A percentile compares a stretch with the other conserved stretches of the same genome.
These are phyloP conservation scores for Trichocladium uniseriatum DNA, from an alignment of 495 filamentous ascomycete genomes.

Conservation along the genomic window DNA sequence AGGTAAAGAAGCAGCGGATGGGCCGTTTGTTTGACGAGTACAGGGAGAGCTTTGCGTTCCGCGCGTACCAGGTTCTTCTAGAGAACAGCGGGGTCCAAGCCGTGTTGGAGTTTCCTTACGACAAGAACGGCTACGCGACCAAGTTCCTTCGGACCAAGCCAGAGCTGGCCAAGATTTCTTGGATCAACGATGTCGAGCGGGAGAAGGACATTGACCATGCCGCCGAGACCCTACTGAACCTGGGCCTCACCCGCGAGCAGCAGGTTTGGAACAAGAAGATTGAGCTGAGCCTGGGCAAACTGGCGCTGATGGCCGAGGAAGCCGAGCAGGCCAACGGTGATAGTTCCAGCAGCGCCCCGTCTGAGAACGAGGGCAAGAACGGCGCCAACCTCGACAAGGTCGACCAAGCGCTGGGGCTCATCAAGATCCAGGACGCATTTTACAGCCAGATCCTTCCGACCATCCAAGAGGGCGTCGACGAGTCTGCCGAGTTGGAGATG, in stretches of 20 bases:
- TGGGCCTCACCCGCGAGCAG: conserved; percentile 57
- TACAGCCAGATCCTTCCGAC: conserved; percentile 46
- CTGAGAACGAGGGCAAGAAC: conserved; percentile 22
- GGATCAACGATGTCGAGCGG: conserved; percentile 82
- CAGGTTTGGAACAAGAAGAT: conserved; percentile 85
- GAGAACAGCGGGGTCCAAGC: conserved; percentile 51
- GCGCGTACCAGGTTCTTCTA: conserved; percentile 69
- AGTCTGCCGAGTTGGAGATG: conserved; percentile 62
- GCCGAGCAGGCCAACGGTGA: conserved; percentile 23
- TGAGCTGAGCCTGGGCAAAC: conserved; percentile 77
- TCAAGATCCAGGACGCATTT: conserved; percentile 65
- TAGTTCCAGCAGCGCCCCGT: conserved; percentile 24
- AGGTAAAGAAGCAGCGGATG: conserved; percentile 31
- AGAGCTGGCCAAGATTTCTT: conserved; percentile 65
- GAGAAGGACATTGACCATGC: conserved; percentile 65
- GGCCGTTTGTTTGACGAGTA: conserved; percentile 62
- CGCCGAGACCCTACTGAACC: conserved; percentile 51
- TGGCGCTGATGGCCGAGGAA: conserved; percentile 60
- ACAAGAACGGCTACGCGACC: conserved; percentile 59
- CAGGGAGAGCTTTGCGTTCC: conserved; percentile 67
- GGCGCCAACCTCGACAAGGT: conserved; percentile 35
- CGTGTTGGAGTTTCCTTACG: conserved; percentile 55
- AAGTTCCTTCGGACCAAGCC: conserved; percentile 61
- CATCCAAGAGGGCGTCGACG: conserved; percentile 62
- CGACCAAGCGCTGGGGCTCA: conserved; percentile 54